Conservation (phyloP, 2,329 filamentous ascomycete genomes). For the Dothistroma pini region DNA sequence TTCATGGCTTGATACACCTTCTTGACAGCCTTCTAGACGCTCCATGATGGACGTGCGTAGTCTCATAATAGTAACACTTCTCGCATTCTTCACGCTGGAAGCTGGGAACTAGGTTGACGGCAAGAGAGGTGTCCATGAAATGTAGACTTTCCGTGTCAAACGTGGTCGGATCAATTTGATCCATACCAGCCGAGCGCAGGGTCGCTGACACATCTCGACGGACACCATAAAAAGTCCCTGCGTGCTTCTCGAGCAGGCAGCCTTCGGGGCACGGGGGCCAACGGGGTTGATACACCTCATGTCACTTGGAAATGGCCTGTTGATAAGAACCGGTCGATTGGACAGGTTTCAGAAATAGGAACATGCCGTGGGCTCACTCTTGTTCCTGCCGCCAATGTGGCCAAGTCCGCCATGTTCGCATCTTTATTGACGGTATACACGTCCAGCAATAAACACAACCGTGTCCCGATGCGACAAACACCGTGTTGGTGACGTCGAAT, state of each 20-base stretch:
- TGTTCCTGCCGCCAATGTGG: conserved; percentile 12
- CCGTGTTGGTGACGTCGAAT: background rate
- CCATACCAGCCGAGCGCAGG: background rate
- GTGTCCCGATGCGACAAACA: background rate
- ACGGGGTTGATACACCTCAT: background rate
- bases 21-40: background rate
- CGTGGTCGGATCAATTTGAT: background rate
- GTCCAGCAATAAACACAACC: background rate
- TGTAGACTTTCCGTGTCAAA: background rate
- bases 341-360: conserved; percentile 4
- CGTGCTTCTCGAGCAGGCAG: background rate
- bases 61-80: background rate
- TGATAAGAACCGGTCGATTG: background rate
- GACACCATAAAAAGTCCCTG: background rate
- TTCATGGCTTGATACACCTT: background rate
- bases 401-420: conserved; percentile 2
- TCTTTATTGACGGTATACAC: background rate
- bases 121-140: background rate
- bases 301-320: background rate
- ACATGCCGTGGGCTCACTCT: background rate
- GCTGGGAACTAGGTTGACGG: background rate
- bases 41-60: background rate
- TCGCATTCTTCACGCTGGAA: background rate
- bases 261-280: background rate
- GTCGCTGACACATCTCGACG: background rate